Evolutionary conservation across 257 asterid species (phyloP), one percentile per base, ranked within the genome.

Genomic region (Rubia yunnanensis): DNA sequence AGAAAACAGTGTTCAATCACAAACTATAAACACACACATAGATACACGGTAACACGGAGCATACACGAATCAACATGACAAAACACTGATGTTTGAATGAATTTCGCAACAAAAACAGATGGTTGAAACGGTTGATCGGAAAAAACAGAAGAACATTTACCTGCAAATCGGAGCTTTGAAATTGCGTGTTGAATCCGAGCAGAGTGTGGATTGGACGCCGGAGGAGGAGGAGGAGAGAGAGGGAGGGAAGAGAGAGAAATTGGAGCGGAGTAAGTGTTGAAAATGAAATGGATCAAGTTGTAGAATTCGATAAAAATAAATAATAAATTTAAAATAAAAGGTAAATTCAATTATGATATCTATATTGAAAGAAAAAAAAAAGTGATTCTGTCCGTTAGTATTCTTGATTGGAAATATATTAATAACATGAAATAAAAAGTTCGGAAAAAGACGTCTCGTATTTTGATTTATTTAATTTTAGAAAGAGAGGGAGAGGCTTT

Each of bases 281-380:
- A 44, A 63, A 64, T 27, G 44, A 59, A 18, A 59, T 15, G 39
- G 22, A 26, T 22, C 72, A 27, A 67, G 57, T 17, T 55, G 56
- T 15, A 22, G 44, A 66, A 66, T 9, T 38, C 44, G 44, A 38
- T 38, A 9, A 38, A 38, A 38, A 8, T 38, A 38, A 9, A 38
- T 38, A 38, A 38, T 38, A 15, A 10, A 9, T 8, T 15, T 15
- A 41, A 41, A 41, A 11, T 11, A 13, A 41, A 41, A 41, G 46
- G 49, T 2, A 41, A 41, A 0, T 38, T 38, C 14, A 10, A 39
- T 1, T 13, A 39, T 39, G 48, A 39, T 39, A 39, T 10, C 17
- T 39, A 39, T 39, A 11, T n/a, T n/a, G n/a, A n/a, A n/a, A n/a
- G n/a, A n/a, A n/a, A n/a, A n/a, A n/a, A 17, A 44, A 44, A 15